Conservation (phyloP, 148 eudicot species). For the Chenopodium quinoa region DNA sequence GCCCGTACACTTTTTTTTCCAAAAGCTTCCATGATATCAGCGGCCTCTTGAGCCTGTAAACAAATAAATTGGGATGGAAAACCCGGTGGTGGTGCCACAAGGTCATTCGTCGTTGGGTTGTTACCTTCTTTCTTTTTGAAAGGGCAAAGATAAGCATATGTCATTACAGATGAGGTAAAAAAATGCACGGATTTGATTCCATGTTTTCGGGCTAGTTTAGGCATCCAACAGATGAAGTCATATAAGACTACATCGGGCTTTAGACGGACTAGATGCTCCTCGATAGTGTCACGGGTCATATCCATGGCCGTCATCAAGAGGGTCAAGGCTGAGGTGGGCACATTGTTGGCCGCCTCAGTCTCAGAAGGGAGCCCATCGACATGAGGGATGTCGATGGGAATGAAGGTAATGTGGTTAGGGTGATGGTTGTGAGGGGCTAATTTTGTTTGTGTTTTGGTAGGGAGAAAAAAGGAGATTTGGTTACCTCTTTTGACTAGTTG, state of each 20-base stretch:
- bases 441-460: constrained; percentile 30
- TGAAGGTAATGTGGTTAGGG: no score
- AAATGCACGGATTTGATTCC: neutral
- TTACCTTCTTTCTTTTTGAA: neutral
- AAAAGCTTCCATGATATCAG: neutral
- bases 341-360: no score
- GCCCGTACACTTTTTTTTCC: neutral
- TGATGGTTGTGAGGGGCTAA: no score
- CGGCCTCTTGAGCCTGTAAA: constrained; percentile 13
- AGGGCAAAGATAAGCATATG: neutral
- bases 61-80: neutral
- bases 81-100: constrained; percentile 8
- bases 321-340: neutral
- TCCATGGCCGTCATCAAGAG: neutral
- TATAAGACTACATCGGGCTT: neutral
- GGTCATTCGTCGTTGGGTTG: neutral
- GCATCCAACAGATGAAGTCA: neutral
- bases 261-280: constrained; percentile 17
- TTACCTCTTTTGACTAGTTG: constrained; percentile 40
- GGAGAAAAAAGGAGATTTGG: constrained; percentile 32
- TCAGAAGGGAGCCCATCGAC: no score
- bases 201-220: neutral
- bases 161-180: neutral
- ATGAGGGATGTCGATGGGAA: neutral
- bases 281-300: neutral